These are phyloP conservation scores for Gymnopus androsaceus DNA, from an alignment of 1,284 basidiomycete species.

Conservation along the genomic window DNA sequence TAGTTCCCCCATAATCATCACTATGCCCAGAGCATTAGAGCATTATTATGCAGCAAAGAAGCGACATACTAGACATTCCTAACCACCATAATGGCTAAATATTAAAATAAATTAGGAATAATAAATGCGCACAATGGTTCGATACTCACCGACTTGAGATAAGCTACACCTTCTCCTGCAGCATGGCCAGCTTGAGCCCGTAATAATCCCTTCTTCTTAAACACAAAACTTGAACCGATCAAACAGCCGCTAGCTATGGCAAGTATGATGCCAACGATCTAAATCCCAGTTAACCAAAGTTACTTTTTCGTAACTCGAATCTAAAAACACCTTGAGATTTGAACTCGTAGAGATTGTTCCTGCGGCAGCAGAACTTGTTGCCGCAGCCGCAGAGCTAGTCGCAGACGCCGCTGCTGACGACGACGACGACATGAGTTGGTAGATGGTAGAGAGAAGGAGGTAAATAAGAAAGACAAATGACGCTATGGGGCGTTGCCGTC, in stretches of 20 bases:
- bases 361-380: constrained; percentile 26
- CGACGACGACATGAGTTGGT: constrained; percentile 12
- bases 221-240: constrained; percentile 91
- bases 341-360: constrained; percentile 25
- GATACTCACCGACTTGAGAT: constrained; percentile 82
- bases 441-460: too few species aligned
- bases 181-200: constrained; percentile 67
- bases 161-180: constrained; percentile 92
- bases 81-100: constrained; percentile 81
- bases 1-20: constrained; percentile 81
- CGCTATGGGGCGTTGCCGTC: too few species aligned
- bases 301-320: background rate
- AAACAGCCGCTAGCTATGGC: constrained; percentile 85
- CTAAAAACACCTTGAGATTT: constrained; percentile 34
- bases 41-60: background rate
- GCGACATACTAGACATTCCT: constrained; percentile 71
- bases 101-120: constrained; percentile 12
- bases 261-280: constrained; percentile 79
- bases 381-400: constrained; percentile 24
- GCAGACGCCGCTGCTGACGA: constrained; percentile 21
- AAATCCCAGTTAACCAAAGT: constrained; percentile 1
- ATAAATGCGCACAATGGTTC: constrained; percentile 12
- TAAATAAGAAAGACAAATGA: too few species aligned
- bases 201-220: constrained; percentile 94
- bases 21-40: constrained; percentile 34